phyloP scores from a whole-genome alignment of 108 stramenopile genomes.

The Hondaea fermentalgiana region DNA sequence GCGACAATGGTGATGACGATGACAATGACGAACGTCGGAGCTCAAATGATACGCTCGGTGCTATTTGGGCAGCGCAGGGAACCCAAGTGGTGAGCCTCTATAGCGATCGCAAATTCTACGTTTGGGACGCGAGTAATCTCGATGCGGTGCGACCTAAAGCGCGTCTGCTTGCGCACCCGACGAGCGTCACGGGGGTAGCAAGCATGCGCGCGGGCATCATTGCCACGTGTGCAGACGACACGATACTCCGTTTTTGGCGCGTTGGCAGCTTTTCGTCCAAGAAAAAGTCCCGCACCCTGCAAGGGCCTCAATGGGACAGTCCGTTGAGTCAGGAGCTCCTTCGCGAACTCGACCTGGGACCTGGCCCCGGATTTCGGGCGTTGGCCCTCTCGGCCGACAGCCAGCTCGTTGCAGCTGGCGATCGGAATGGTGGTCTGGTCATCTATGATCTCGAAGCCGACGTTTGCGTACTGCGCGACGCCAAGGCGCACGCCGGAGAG shows the following conservation, averaged over 20 bases:
- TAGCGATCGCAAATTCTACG: not conserved
- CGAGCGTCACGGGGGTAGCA: not conserved
- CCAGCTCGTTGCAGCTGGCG: not conserved
- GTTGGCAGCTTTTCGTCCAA: not conserved
- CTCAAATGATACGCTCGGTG: not conserved
- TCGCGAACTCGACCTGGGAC: not conserved
- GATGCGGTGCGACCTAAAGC: not conserved
- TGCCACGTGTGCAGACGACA: not conserved
- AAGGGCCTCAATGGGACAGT: not conserved
- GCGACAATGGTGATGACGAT: not conserved
- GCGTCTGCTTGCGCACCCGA: constrained; percentile 13
- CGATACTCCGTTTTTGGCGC: constrained; percentile 19
- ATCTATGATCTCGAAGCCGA: not conserved
- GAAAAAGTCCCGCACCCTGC: not conserved
- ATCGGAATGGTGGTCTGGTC: not conserved
- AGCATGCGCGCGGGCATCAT: not conserved
- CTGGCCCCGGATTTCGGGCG: not conserved
- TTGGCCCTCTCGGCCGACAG: not conserved
- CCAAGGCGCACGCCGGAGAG: not conserved
- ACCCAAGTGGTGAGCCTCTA: constrained; percentile 2
- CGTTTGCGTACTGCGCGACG: not conserved
- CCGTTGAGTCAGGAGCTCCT: not conserved
- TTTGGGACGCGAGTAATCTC: constrained; percentile 14
- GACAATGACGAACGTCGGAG: not conserved
- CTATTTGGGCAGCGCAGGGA: not conserved